Percentiles rank a stretch among this genome's conserved stretches.
Conservation (phyloP, 768 basidiomycete genomes). For the Kwoniella heveanensis region DNA sequence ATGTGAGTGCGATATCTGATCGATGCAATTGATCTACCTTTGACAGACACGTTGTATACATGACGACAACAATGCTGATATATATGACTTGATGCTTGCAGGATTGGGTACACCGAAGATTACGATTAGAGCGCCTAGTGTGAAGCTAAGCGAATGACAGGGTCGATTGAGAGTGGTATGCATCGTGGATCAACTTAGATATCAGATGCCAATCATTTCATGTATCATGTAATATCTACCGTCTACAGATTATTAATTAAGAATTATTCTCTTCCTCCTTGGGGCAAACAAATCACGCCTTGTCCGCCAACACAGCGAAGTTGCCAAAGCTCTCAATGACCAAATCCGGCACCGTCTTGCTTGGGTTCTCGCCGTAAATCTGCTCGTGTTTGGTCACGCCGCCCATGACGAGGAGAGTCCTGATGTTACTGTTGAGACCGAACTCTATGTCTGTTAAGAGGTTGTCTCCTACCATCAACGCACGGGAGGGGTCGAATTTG, state of each 20-base stretch:
- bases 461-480: constrained; percentile 95
- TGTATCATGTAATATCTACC: constrained; percentile 6
- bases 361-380: constrained; percentile 70
- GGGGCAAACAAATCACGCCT: constrained; percentile 19
- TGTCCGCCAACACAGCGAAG: constrained; percentile 58
- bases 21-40: too few species aligned
- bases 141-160: too few species aligned
- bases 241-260: not conserved
- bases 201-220: not conserved
- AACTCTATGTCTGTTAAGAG: constrained; percentile 95
- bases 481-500: constrained; percentile 77
- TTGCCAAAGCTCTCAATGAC: constrained; percentile 81
- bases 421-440: constrained; percentile 79
- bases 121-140: constrained; percentile 6
- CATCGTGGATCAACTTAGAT: not conserved
- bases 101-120: constrained; percentile 26
- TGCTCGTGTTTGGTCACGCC: constrained; percentile 71
- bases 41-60: too few species aligned
- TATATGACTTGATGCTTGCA: not conserved
- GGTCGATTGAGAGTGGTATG: too few species aligned
- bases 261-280: too few species aligned
- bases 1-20: constrained; percentile 9
- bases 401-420: constrained; percentile 80
- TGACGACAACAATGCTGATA: too few species aligned
- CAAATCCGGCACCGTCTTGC: constrained; percentile 75